Conservation (phyloP, 768 basidiomycete genomes). For the Leccinum incarnatum region DNA sequence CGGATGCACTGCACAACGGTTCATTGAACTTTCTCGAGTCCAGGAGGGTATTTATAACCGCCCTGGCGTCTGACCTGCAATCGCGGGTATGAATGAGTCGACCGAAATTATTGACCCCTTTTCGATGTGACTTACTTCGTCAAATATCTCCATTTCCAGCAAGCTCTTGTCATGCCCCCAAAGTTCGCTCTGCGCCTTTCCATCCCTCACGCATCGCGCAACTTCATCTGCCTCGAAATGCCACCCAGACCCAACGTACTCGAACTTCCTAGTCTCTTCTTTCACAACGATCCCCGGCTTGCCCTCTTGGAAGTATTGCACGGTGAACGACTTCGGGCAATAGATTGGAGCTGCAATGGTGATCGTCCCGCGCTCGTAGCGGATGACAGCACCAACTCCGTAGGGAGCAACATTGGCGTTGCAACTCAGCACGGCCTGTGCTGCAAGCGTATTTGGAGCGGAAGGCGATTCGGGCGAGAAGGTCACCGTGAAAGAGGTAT, state of each 20-base stretch:
- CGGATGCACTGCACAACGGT: neutral
- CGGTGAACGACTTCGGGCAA: slow-evolving; percentile 61
- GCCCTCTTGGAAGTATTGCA: slow-evolving; percentile 56
- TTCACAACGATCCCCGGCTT: slow-evolving; percentile 39
- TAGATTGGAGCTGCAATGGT: slow-evolving; percentile 62
- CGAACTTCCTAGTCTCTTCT: slow-evolving; percentile 58
- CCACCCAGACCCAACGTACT: slow-evolving; percentile 70
- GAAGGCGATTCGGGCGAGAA: slow-evolving; percentile 50
- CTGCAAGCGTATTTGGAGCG: slow-evolving; percentile 42
- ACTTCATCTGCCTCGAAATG: slow-evolving; percentile 90
- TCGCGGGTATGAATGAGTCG: slow-evolving; percentile 13
- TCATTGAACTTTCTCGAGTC: slow-evolving; percentile 49
- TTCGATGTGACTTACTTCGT: slow-evolving; percentile 52
- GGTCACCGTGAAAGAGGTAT: slow-evolving; percentile 70
- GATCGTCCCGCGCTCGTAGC: slow-evolving; percentile 74
- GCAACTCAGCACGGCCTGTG: slow-evolving; percentile 72
- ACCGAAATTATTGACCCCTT: neutral
- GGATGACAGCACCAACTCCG: slow-evolving; percentile 59
- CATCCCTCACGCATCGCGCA: slow-evolving; percentile 70
- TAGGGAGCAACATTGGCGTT: slow-evolving; percentile 53
- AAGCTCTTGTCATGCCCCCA: slow-evolving; percentile 82
- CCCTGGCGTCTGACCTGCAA: slow-evolving; percentile 65
- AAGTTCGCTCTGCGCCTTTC: slow-evolving; percentile 66
- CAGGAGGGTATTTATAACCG: slow-evolving; percentile 58
- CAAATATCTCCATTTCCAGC: slow-evolving; percentile 81